A percentile compares a stretch with the other conserved stretches of the same genome.
Evolutionary conservation across 176 grass and related monocot species (phyloP).

Genomic region (Tuctoria greenei): DNA sequence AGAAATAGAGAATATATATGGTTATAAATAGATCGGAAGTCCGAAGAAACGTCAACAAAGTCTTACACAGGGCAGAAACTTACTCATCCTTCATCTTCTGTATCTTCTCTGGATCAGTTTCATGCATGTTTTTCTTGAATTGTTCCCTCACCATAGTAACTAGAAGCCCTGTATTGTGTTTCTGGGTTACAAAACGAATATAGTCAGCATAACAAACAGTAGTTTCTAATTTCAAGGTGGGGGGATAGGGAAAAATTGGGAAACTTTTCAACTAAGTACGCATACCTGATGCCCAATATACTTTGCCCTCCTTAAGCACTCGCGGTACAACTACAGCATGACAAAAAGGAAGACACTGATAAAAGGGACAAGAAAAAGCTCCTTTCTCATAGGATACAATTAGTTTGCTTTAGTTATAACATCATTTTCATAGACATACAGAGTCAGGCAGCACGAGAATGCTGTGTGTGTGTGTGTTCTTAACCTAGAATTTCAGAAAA

Average conservation of each 20-base stretch:
- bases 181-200: constrained; percentile 52
- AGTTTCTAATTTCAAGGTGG: not conserved
- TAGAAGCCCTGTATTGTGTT: constrained; percentile 83
- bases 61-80: constrained; percentile 26
- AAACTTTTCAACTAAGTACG: not conserved
- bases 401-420: not conserved
- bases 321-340: constrained; percentile 50
- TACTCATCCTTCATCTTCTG: constrained; percentile 95
- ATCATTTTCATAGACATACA: not conserved
- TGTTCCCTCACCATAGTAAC: constrained; percentile 92
- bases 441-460: constrained; percentile 2
- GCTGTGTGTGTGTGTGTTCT: not conserved
- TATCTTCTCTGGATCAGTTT: constrained; percentile 97
- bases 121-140: constrained; percentile 92
- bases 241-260: not conserved
- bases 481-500: not conserved
- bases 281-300: constrained; percentile 70
- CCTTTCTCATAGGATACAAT: not conserved
- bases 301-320: constrained; percentile 71
- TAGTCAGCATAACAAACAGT: not conserved
- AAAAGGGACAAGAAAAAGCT: not conserved
- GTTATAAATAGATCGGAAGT: not conserved
- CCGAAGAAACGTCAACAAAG: not conserved
- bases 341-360: constrained; percentile 18
- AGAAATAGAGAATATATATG: constrained; percentile 30